A percentile compares a stretch with the other conserved stretches of the same genome.
phyloP scores from a whole-genome alignment of 306 rosid species.

The Geum urbanum region DNA sequence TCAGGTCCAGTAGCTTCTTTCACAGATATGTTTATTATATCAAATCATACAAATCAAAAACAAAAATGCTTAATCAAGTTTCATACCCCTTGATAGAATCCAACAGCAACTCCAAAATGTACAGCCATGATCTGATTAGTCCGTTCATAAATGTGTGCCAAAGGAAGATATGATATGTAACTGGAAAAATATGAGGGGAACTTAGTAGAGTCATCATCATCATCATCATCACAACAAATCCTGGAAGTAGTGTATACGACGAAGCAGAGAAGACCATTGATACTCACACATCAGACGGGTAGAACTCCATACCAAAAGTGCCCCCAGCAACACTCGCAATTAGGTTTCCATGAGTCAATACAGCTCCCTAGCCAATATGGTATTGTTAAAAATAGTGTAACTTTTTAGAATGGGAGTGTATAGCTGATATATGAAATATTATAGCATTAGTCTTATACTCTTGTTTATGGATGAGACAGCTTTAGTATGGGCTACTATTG shows the following conservation, averaged over 20 bases:
- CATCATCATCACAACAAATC: conserved; percentile 20
- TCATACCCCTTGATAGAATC: conserved; percentile 97
- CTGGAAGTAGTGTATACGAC: not conserved
- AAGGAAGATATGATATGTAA: conserved; percentile 91
- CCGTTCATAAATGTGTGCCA: conserved; percentile 98
- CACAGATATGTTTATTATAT: not conserved
- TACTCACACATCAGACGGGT: conserved; percentile 85
- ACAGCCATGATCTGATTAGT: conserved; percentile 67
- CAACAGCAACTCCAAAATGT: conserved; percentile 81
- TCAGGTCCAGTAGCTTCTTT: not conserved
- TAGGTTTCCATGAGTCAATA: conserved; percentile 78
- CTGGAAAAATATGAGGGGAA: conserved; percentile 46
- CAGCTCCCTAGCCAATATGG: conserved; percentile 70
- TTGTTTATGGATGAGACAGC: not conserved
- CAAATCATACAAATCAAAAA: not conserved
- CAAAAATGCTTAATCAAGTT: conserved; percentile 8
- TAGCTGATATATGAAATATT: not conserved
- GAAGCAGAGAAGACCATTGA: conserved; percentile 16
- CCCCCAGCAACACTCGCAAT: conserved; percentile 87
- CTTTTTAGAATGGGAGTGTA: not conserved
- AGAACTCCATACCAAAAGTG: conserved; percentile 41
- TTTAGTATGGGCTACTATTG: not conserved
- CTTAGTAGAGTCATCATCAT: conserved; percentile 29
- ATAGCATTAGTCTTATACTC: conserved; percentile 2
- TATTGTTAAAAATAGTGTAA: conserved; percentile 25